phyloP scores from a whole-genome alignment of 306 rosid genomes.

The Acacia melanoxylon region DNA sequence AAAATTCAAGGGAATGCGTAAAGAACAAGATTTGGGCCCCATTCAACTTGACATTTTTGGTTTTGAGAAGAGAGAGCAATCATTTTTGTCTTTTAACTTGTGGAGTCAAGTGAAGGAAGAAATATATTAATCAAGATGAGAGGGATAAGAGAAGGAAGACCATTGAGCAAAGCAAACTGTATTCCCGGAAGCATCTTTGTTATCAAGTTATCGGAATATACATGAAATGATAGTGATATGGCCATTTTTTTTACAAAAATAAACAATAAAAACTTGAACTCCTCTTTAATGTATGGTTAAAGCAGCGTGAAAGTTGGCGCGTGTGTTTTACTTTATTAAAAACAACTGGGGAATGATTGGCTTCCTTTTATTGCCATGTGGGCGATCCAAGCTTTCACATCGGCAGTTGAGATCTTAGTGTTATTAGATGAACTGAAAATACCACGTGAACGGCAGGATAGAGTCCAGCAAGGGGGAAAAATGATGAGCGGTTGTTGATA shows the following conservation, averaged over 20 bases:
- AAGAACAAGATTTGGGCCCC: background rate
- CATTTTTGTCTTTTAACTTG: background rate
- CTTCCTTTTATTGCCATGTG: background rate
- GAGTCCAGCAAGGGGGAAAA: background rate
- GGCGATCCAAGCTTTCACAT: background rate
- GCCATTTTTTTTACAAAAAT: background rate
- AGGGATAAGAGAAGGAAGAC: too few species aligned
- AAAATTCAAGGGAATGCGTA: background rate
- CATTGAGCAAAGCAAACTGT: too few species aligned
- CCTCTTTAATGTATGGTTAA: background rate
- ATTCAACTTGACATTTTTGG: background rate
- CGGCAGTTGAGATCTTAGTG: too few species aligned
- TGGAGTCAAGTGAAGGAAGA: background rate
- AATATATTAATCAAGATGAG: too few species aligned
- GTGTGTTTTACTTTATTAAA: background rate
- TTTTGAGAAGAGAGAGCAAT: too few species aligned
- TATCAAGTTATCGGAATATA: background rate
- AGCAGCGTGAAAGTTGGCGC: background rate
- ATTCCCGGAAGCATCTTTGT: too few species aligned
- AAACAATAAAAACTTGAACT: too few species aligned
- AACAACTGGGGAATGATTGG: background rate
- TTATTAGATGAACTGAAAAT: background rate
- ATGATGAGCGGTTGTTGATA: background rate
- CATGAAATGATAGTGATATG: background rate
- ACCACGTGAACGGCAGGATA: conserved; percentile 13